phyloP scores from a whole-genome alignment of 345 rosid species.

The Laguncularia racemosa region DNA sequence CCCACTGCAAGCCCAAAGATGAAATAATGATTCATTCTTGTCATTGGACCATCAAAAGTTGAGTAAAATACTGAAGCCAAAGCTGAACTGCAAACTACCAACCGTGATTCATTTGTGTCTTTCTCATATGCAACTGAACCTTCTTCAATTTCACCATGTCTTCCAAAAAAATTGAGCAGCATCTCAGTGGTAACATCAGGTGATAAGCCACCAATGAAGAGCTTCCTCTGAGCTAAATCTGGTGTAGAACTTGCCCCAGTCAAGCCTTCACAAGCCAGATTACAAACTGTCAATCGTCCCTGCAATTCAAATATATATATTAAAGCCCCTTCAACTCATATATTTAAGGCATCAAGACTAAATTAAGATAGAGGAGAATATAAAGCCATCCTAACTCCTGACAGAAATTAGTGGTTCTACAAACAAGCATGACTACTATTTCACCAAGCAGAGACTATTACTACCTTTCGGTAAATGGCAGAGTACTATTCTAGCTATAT shows the following conservation, averaged over 20 bases:
- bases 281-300: constrained; percentile 68
- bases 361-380: no score
- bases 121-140: constrained; percentile 67
- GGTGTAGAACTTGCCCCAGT: constrained; percentile 35
- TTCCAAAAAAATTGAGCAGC: constrained; percentile 35
- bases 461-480: no score
- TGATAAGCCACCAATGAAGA: constrained; percentile 54
- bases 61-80: background rate
- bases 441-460: no score
- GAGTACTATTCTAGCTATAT: no score
- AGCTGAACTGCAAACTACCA: background rate
- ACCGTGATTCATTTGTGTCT: constrained; percentile 62
- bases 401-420: no score
- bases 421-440: no score
- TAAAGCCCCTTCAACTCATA: background rate
- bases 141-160: constrained; percentile 61
- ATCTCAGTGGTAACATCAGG: constrained; percentile 55
- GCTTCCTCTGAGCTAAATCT: constrained; percentile 54
- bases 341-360: no score
- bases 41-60: background rate
- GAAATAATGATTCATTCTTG: constrained; percentile 7
- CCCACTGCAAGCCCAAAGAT: constrained; percentile 32
- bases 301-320: constrained; percentile 9
- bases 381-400: no score
- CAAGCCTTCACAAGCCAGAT: constrained; percentile 55